Evolutionary conservation across 768 basidiomycete species (phyloP).

Genomic region (Boletus pseudopeckii): DNA sequence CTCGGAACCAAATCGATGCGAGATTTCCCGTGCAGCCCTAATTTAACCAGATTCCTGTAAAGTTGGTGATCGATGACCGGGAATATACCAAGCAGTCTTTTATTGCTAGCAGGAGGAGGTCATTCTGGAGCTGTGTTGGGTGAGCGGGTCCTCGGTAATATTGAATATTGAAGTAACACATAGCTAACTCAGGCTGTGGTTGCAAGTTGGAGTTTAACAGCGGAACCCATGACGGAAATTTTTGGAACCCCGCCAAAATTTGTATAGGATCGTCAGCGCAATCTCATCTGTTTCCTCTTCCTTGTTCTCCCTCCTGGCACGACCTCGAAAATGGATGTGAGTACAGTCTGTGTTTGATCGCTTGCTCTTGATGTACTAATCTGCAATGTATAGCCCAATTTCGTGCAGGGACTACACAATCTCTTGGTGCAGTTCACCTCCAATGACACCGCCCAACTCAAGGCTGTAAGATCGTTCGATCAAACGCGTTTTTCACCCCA

Average conservation of each 20-base stretch:
- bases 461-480: conserved; percentile 62
- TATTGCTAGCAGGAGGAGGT: too few species aligned
- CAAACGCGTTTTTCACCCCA: conserved; percentile 21
- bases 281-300: conserved; percentile 29
- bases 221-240: conserved; percentile 16
- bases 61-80: background rate
- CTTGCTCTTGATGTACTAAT: background rate
- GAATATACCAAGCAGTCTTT: background rate
- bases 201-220: background rate
- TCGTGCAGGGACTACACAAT: conserved; percentile 77
- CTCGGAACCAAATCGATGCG: background rate
- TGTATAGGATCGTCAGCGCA: conserved; percentile 29
- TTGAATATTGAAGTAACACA: too few species aligned
- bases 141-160: too few species aligned
- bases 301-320: conserved; percentile 27
- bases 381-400: conserved; percentile 49
- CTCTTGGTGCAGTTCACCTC: conserved; percentile 77
- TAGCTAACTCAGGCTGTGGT: too few species aligned
- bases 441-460: conserved; percentile 85
- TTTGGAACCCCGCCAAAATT: conserved; percentile 60
- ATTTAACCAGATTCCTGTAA: background rate
- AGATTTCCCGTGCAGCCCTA: background rate
- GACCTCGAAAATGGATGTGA: conserved; percentile 30
- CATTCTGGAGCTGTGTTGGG: background rate
- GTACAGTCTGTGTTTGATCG: conserved; percentile 7